Base-by-base conservation (phyloP, 768 basidiomycete genomes). In the Coprinellus micaceus region DNA sequence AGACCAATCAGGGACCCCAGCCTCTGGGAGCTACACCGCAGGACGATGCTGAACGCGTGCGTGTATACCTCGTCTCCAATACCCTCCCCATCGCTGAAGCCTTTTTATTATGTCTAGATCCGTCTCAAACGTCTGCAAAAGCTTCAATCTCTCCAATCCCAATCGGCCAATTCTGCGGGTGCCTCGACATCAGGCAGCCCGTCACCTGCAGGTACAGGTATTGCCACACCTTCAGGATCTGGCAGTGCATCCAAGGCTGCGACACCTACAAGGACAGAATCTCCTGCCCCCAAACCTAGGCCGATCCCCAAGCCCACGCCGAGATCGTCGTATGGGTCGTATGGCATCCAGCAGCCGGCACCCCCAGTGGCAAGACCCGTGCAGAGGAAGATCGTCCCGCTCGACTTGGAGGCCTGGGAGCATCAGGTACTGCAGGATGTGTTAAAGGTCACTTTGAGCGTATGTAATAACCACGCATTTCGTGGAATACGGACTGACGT, bases 121-220 rank as follows among this genome's bases (percentile, higher is more conserved):
- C 91, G 94, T 61, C 74, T 92, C 69, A 96, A 96, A 72, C 85
- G 95, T 54, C 79, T 98, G 52, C 94, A 91, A 29, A 92, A 90
- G 68, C 79, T 98, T 7, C 88, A 89, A 65, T 75, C 51, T 11
- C 40, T n/a, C n/a, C n/a, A n/a, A n/a, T n/a, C n/a, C n/a, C n/a
- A n/a, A n/a, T n/a, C n/a, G n/a, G n/a, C 72, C 41, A 60, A 73
- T 13, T 47, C 62, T 21, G 59, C 72, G 30, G 63, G 57, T 51
- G 57, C 63, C 40, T 72, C 77, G 28, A 57, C 24, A 25, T 64
- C n/a, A n/a, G n/a, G n/a, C n/a, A n/a, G n/a, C n/a, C n/a, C n/a
- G n/a, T n/a, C n/a, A n/a, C n/a, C n/a, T n/a, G n/a, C n/a, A n/a
- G n/a, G n/a, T n/a, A n/a, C n/a, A n/a, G n/a, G n/a, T n/a, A n/a